Conservation (phyloP, 2,329 filamentous ascomycete species). For the Mycosphaerella arachidis region DNA sequence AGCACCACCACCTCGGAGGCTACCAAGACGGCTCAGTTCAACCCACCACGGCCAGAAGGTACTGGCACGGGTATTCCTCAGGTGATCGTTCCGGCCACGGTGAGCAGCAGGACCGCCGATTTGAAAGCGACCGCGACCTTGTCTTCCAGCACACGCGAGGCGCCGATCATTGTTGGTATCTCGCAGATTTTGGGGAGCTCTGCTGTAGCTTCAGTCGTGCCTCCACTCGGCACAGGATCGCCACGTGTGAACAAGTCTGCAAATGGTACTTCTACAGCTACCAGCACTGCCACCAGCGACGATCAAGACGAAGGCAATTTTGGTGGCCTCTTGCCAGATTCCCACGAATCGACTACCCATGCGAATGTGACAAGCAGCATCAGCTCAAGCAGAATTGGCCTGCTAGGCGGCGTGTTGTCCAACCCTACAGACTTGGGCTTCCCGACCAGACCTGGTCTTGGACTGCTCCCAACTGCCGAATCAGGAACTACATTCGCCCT, state of each 20-base stretch:
- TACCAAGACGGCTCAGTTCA: not conserved
- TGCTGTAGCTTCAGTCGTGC: slow-evolving; percentile 1
- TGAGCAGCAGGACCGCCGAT: not conserved
- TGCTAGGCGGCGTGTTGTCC: not conserved
- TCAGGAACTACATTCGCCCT: not conserved
- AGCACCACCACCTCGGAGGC: not conserved
- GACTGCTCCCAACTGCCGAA: not conserved
- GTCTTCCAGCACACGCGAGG: slow-evolving; percentile 7
- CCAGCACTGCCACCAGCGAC: not conserved
- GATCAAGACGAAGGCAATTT: not conserved
- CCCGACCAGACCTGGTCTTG: not conserved
- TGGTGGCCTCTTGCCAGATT: not conserved
- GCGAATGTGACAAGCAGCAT: slow-evolving; percentile 1
- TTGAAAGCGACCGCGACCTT: slow-evolving; percentile 38
- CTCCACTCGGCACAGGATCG: not conserved
- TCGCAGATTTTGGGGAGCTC: slow-evolving; percentile 29
- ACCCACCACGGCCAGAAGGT: not conserved
- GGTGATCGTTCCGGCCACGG: slow-evolving; percentile 4
- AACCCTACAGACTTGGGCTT: not conserved
- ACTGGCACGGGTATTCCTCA: slow-evolving; percentile 8
- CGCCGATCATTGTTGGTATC: slow-evolving; percentile 32
- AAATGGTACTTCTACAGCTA: not conserved
- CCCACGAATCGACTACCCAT: slow-evolving; percentile 2
- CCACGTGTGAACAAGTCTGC: not conserved
- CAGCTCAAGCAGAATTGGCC: not conserved